Evolutionary conservation across 2,329 filamentous ascomycete species (phyloP).

Genomic region (Fusarium sulawesiense): DNA sequence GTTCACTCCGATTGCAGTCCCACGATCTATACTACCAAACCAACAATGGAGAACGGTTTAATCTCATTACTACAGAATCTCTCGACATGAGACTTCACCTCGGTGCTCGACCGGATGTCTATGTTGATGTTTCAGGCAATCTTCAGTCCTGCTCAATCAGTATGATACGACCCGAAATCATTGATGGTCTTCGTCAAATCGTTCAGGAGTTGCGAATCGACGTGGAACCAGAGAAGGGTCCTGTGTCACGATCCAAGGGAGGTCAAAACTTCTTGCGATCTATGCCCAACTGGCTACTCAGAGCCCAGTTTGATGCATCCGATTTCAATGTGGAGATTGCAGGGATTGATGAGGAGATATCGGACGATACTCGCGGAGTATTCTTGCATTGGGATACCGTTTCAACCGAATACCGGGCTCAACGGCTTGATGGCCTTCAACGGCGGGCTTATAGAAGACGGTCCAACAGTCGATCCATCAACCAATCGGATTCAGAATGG

Average conservation of each 20-base stretch:
- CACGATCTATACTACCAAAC: constrained; percentile 97
- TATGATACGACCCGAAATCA: constrained; percentile 92
- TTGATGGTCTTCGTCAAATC: constrained; percentile 90
- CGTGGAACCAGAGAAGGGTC: constrained; percentile 70
- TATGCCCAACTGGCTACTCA: constrained; percentile 84
- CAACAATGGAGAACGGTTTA: constrained; percentile 81
- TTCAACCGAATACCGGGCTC: constrained; percentile 88
- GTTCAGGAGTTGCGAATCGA: constrained; percentile 82
- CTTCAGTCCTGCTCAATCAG: constrained; percentile 89
- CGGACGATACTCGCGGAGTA: constrained; percentile 82
- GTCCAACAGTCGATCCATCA: constrained; percentile 77
- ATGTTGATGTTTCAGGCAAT: constrained; percentile 81
- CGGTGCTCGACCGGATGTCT: constrained; percentile 85
- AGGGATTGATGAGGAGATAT: constrained; percentile 86
- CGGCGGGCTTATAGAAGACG: constrained; percentile 73
- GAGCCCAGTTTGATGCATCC: constrained; percentile 85
- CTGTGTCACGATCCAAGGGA: constrained; percentile 59
- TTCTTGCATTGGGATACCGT: constrained; percentile 89
- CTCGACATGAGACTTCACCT: constrained; percentile 89
- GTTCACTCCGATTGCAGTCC: constrained; percentile 83
- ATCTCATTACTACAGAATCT: constrained; percentile 87
- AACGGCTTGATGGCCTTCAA: constrained; percentile 74
- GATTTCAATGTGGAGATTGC: constrained; percentile 93
- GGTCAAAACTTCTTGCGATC: constrained; percentile 79
- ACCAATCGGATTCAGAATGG: constrained; percentile 75